Evolutionary conservation across 2,329 filamentous ascomycete species (phyloP), one percentile per base, ranked within the genome.

Genomic region (Kalaharituber pfeilii): DNA sequence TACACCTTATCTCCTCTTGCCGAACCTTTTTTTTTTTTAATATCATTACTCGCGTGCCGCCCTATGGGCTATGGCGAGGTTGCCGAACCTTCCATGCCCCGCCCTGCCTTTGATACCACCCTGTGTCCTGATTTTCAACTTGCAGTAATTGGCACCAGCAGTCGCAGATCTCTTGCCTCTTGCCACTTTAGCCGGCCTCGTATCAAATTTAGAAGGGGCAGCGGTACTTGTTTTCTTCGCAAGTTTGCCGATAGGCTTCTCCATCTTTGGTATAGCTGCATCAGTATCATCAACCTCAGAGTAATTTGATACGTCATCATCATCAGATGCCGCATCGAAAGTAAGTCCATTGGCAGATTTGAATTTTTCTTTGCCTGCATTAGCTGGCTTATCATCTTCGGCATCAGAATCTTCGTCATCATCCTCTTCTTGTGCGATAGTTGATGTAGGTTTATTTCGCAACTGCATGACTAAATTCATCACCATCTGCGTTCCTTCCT

Each of bases 381-480:
- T n/a, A n/a, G n/a, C n/a, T n/a, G n/a, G n/a, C n/a, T n/a, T n/a
- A n/a, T n/a, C n/a, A n/a, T n/a, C n/a, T n/a, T n/a, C n/a, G n/a
- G n/a, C n/a, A n/a, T n/a, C n/a, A n/a, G n/a, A n/a, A n/a, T n/a
- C n/a, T n/a, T n/a, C n/a, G n/a, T n/a, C n/a, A n/a, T n/a, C n/a
- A n/a, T n/a, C n/a, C n/a, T n/a, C n/a, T n/a, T n/a, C n/a, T n/a
- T n/a, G n/a, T n/a, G n/a, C n/a, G n/a, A n/a, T n/a, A n/a, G n/a
- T n/a, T n/a, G n/a, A n/a, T n/a, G n/a, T n/a, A n/a, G n/a, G n/a
- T n/a, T n/a, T n/a, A n/a, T 98, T 98, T 64, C 91, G 80, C 77
- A 98, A 98, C 70, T 98, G 91, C 91, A 98, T 98, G 59, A 98
- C 91, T 60, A 98, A 74, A 69, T 98, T 98, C 91, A 98, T 96